phyloP scores from a whole-genome alignment of 495 filamentous ascomycete species.

The Podospora pseudocomata region DNA sequence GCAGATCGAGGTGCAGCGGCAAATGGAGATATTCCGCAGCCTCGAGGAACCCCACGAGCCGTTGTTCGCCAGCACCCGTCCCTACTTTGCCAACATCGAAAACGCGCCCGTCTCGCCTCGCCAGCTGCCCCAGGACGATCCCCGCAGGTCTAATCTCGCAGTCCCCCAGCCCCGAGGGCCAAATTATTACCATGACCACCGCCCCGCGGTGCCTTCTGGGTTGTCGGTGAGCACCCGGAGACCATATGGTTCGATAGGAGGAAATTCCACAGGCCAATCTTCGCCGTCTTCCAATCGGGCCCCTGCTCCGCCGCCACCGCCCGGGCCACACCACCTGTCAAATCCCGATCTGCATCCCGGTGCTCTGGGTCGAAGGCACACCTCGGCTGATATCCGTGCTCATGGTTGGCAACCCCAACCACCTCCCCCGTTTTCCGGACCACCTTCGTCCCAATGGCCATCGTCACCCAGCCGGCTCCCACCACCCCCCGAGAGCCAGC shows the following conservation, averaged over 20 bases:
- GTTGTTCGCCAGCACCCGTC: constrained; percentile 68
- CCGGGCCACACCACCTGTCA: constrained; percentile 71
- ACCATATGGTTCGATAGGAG: constrained; percentile 71
- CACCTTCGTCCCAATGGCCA: constrained; percentile 76
- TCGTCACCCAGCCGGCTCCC: constrained; percentile 68
- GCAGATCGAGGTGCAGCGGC: constrained; percentile 81
- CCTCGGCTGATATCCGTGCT: constrained; percentile 90
- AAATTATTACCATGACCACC: constrained; percentile 62
- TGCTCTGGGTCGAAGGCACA: constrained; percentile 80
- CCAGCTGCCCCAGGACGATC: constrained; percentile 82
- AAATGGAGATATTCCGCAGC: constrained; percentile 65
- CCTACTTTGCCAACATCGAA: constrained; percentile 73
- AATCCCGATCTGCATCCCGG: constrained; percentile 70
- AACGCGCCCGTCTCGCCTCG: constrained; percentile 87
- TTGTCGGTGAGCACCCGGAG: constrained; percentile 73
- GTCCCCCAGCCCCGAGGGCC: constrained; percentile 45
- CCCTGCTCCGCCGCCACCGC: constrained; percentile 62
- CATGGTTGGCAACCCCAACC: constrained; percentile 76
- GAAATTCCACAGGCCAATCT: constrained; percentile 52
- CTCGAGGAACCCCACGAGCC: constrained; percentile 74
- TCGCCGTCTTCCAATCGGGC: constrained; percentile 70
- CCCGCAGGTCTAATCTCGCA: constrained; percentile 60
- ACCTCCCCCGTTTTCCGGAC: constrained; percentile 71
- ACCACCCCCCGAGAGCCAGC: constrained; percentile 64
- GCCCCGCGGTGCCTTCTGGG: constrained; percentile 75